These are phyloP conservation scores for Psilocybe mexicana DNA, from an alignment of 1,284 basidiomycete genomes.

Conservation along the genomic window DNA sequence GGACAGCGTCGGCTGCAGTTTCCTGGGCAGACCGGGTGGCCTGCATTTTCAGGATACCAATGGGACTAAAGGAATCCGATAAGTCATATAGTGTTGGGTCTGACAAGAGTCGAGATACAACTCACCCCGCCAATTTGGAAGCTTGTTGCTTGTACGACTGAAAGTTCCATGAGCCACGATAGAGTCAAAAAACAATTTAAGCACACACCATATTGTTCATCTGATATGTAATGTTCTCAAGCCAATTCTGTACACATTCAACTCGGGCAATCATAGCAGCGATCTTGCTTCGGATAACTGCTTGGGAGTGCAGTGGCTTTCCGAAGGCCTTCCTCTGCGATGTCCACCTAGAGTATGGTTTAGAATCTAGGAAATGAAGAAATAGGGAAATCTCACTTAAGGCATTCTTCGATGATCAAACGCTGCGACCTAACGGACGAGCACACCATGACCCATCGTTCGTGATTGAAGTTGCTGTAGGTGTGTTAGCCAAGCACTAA, in stretches of 20 bases:
- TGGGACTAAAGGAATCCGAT: conserved; percentile 48
- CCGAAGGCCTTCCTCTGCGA: conserved; percentile 84
- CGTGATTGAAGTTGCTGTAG: conserved; percentile 41
- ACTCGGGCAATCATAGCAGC: conserved; percentile 84
- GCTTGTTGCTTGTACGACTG: conserved; percentile 60
- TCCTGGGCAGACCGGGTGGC: conserved; percentile 67
- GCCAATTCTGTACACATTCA: conserved; percentile 78
- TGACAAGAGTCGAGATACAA: conserved; percentile 2
- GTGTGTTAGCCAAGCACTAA: neutral
- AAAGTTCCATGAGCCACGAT: neutral
- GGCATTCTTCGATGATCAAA: conserved; percentile 62
- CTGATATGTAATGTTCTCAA: conserved; percentile 89
- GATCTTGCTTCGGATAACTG: conserved; percentile 84
- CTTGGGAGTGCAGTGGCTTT: conserved; percentile 79
- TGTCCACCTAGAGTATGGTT: conserved; percentile 55
- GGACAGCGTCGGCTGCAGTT: conserved; percentile 77
- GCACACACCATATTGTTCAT: conserved; percentile 81
- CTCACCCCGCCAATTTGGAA: conserved; percentile 61
- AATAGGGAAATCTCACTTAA: conserved; percentile 49
- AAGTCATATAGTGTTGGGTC: neutral
- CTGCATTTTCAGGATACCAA: conserved; percentile 79
- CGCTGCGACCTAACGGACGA: conserved; percentile 46
- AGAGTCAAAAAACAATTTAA: neutral
- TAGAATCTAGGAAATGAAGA: neutral
- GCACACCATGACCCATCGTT: conserved; percentile 64